These are phyloP conservation scores for Breviolum minutum DNA, from an alignment of 73 alveolate species.

Conservation along the genomic window DNA sequence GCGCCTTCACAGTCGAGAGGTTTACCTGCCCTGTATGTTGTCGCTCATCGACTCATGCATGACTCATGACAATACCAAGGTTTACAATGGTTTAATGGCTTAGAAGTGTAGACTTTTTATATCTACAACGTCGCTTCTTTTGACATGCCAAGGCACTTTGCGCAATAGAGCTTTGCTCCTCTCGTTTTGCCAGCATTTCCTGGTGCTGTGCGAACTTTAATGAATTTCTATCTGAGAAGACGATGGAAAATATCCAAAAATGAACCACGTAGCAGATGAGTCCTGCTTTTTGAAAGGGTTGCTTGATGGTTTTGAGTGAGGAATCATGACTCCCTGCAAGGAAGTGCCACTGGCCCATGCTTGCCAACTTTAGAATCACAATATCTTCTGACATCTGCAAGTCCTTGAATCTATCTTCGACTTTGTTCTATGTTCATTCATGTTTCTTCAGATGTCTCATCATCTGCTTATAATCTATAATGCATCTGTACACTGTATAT, in stretches of 20 bases:
- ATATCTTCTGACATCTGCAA: too few relatives aligned
- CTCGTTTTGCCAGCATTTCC: conserved; percentile 35
- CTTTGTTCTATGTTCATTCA: too few relatives aligned
- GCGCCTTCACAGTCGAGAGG: neutral
- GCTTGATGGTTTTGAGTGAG: too few relatives aligned
- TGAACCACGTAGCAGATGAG: too few relatives aligned
- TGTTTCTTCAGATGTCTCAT: too few relatives aligned
- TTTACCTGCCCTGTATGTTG: neutral
- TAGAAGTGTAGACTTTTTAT: neutral
- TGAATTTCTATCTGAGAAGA: neutral
- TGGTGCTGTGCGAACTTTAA: neutral
- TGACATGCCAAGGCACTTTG: neutral
- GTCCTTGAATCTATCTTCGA: too few relatives aligned
- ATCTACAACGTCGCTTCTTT: neutral
- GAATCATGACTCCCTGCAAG: too few relatives aligned
- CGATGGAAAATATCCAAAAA: neutral
- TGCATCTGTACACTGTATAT: too few relatives aligned
- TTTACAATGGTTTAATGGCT: neutral
- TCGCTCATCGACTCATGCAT: neutral
- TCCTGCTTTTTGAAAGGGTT: too few relatives aligned
- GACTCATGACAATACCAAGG: neutral
- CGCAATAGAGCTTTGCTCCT: conserved; percentile 41
- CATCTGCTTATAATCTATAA: too few relatives aligned
- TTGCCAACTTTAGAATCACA: too few relatives aligned
- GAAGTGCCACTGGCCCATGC: too few relatives aligned